A percentile compares a stretch with the other conserved stretches of the same genome.
phyloP scores from a whole-genome alignment of 2,329 filamentous ascomycete genomes.

The Nemania sp. region DNA sequence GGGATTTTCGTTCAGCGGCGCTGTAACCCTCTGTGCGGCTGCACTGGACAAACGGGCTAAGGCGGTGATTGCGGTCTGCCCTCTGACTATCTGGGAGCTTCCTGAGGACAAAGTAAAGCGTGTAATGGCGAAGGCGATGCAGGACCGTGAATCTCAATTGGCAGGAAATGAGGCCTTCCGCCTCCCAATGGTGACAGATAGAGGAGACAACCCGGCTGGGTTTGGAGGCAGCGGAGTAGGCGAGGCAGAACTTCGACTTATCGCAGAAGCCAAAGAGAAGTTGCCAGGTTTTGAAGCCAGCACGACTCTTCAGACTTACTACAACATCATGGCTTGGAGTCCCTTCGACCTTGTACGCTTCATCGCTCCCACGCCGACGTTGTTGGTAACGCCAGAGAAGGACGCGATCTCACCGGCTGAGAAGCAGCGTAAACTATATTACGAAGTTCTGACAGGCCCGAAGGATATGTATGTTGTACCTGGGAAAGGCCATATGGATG shows the following conservation, averaged over 20 bases:
- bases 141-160: constrained; percentile 19
- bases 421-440: constrained; percentile 30
- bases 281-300: background rate
- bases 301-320: constrained; percentile 17
- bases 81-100: background rate
- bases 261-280: background rate
- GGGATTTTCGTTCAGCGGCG: background rate
- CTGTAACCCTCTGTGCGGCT: background rate
- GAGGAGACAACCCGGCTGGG: constrained; percentile 6
- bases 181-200: background rate
- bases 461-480: constrained; percentile 4
- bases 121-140: constrained; percentile 28
- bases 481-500: constrained; percentile 19
- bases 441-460: background rate
- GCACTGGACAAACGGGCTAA: background rate
- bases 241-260: background rate
- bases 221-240: background rate
- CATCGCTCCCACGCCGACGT: constrained; percentile 26
- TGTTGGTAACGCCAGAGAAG: constrained; percentile 37
- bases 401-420: constrained; percentile 33
- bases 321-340: constrained; percentile 35
- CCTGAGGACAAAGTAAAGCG: constrained; percentile 19
- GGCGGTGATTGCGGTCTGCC: background rate
- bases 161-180: constrained; percentile 5
- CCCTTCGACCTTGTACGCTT: constrained; percentile 28